Conservation (phyloP, 345 rosid species). For the Bruguiera gymnorhiza region DNA sequence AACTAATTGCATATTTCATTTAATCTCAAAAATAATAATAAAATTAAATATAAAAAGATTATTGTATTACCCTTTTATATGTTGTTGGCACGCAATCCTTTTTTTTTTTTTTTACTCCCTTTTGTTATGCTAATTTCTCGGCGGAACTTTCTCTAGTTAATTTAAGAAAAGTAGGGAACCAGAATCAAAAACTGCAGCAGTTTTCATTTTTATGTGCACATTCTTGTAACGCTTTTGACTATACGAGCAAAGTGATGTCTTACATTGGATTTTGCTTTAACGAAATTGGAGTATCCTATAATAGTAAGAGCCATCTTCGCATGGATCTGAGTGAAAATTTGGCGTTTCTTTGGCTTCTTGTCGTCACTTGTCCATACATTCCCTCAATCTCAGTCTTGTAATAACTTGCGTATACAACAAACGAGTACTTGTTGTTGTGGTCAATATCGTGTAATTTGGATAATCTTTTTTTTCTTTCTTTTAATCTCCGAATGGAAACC, state of each 20-base stretch:
- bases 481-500: slow-evolving; percentile 7
- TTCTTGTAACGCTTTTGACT: slow-evolving; percentile 18
- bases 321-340: slow-evolving; percentile 56
- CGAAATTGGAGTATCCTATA: slow-evolving; percentile 23
- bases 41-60: too few species aligned
- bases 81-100: too few species aligned
- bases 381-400: slow-evolving; percentile 3
- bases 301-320: slow-evolving; percentile 24
- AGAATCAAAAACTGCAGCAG: slow-evolving; percentile 18
- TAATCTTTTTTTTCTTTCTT: slow-evolving; percentile 18
- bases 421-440: slow-evolving; percentile 20
- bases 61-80: too few species aligned
- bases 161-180: background rate
- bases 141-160: too few species aligned
- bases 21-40: too few species aligned
- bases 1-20: too few species aligned
- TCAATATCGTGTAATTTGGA: slow-evolving; percentile 24
- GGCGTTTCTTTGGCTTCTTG: slow-evolving; percentile 30
- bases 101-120: background rate
- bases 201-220: background rate
- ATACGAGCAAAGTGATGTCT: slow-evolving; percentile 9
- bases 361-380: slow-evolving; percentile 9
- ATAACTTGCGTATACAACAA: slow-evolving; percentile 19
- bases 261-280: slow-evolving; percentile 18
- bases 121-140: too few species aligned